Base-by-base conservation (phyloP, 1,139 yeast genomes). In the Hyphopichia burtonii region DNA sequence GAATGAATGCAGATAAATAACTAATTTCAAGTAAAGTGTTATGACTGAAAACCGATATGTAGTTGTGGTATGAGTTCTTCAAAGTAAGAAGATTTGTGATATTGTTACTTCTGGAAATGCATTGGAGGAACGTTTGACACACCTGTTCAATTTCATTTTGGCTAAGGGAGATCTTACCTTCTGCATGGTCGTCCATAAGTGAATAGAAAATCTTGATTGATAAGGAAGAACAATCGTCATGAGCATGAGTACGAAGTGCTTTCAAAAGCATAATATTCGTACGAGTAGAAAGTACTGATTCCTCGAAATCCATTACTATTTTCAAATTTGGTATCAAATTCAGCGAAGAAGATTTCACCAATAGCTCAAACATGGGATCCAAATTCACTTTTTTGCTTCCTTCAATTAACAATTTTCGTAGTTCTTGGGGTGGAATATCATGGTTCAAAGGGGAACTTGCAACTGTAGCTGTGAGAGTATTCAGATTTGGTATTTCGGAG, bases 1-100 rank as follows among this genome's bases (percentile, higher is more conserved):
- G 49, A 30, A 66, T 39, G 39, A 55, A 56, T 7, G 68, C 58
- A 5, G 55, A 45, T 38, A 61, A 56, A 43, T 65, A 66, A 10
- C 46, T 37, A 6, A 45, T n/a, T n/a, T 46, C 52, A 6, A 49
- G 23, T 2, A 46, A 39, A 14, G 48, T 41, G 2, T 41, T 39
- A 10, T 34, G 16, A 2, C 41, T 37, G 14, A 32, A 31, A 16
- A 37, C 41, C 2, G 40, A 39, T 4, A 59, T 48, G 40, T 50
- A 48, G 17, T 49, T 50, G 20, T 52, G 53, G 54, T 58, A 61
- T 4, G 63, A 41, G 15, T 46, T 34, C 31, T 59, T 59, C 16
- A 65, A 42, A 2, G 42, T 43, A 14, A 56, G 39, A 1, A 58
- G 41, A 34, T 49, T 51, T 10, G 55, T 47, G 39, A 56, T 52